Conservation (phyloP, 371 early-diverging fungal genomes). For the Actinomortierella wolfii region DNA sequence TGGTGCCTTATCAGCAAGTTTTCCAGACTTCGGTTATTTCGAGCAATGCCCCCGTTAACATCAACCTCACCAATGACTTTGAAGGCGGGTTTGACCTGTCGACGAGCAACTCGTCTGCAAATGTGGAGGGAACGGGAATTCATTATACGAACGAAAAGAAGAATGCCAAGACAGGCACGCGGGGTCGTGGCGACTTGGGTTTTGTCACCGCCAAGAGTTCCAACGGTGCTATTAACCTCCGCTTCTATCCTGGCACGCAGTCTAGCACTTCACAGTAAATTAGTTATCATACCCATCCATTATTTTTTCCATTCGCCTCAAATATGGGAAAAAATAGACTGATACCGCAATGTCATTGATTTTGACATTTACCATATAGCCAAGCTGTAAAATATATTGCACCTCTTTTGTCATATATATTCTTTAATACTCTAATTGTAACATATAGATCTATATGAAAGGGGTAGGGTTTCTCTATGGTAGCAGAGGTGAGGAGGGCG, state of each 20-base stretch:
- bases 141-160: slow-evolving; percentile 24
- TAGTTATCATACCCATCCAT: too few relatives aligned
- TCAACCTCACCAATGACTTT: slow-evolving; percentile 39
- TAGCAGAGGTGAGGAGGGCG: slow-evolving; percentile 7
- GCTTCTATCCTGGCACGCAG: slow-evolving; percentile 23
- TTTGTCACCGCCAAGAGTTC: slow-evolving; percentile 12
- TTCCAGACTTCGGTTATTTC: slow-evolving; percentile 16
- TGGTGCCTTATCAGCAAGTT: slow-evolving; percentile 25
- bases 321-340: too few relatives aligned
- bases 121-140: slow-evolving; percentile 24
- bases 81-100: slow-evolving; percentile 22
- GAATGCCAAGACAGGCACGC: slow-evolving; percentile 18
- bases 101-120: slow-evolving; percentile 21
- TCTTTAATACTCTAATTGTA: too few relatives aligned
- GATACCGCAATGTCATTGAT: too few relatives aligned
- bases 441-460: too few relatives aligned
- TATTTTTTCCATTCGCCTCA: too few relatives aligned
- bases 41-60: slow-evolving; percentile 20
- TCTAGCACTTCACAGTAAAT: too few relatives aligned
- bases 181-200: slow-evolving; percentile 8
- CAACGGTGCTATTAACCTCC: slow-evolving; percentile 15
- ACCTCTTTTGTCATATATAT: too few relatives aligned
- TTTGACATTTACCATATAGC: too few relatives aligned
- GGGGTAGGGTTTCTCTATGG: too few relatives aligned
- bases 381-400: too few relatives aligned